Base-by-base conservation (phyloP, 2,329 filamentous ascomycete genomes). In the Trichoderma atrobrunneum region DNA sequence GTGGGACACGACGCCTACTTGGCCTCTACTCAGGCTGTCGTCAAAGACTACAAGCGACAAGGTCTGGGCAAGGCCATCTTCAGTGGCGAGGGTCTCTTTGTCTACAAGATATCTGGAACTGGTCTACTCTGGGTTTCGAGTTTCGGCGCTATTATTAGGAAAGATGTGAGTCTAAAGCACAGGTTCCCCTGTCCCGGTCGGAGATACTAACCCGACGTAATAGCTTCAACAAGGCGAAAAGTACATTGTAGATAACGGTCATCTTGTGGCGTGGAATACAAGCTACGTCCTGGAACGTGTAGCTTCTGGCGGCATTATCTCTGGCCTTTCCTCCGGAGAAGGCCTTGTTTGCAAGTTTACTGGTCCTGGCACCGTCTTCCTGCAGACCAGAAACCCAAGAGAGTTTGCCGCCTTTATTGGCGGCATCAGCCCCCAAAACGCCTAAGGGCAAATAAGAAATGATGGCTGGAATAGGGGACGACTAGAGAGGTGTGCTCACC, bases 231-330 rank as follows among this genome's bases (percentile, higher is more conserved):
- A 90, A 14, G 91, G 91, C 11, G 95, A 98, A 80, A 92, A 92
- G 76, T 98, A 98, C 81, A 93, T 96, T 75, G 91, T 98, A 71
- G 94, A 97, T 78, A 97, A 97, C 77, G 94, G 94, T 3, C 94
- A 98, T 76, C 86, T 98, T 1, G 94, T 98, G 0, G 95, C 96
- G 0, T 99, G 96, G 96, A 98, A 98, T 80, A 95, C 93, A 79
- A 94, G 97, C 78, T 99, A 98, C 78, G 87, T 93, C 5, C 90
- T 99, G 74, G 94, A 98, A 83, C 91, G 96, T 18, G 92, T 97
- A 5, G 91, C 95, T 0, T 96, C 93, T 3, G 96, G 96, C 2
- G 96, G 96, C 48, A 90, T 99, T 74, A 92, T 99, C n/a, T 95
- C 93, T n/a, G 91, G 91, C 11, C 81, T 97, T 26, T 90, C 91